Base-by-base conservation (phyloP, 495 filamentous ascomycete genomes). In the Pseudoneurospora amorphoporcata region DNA sequence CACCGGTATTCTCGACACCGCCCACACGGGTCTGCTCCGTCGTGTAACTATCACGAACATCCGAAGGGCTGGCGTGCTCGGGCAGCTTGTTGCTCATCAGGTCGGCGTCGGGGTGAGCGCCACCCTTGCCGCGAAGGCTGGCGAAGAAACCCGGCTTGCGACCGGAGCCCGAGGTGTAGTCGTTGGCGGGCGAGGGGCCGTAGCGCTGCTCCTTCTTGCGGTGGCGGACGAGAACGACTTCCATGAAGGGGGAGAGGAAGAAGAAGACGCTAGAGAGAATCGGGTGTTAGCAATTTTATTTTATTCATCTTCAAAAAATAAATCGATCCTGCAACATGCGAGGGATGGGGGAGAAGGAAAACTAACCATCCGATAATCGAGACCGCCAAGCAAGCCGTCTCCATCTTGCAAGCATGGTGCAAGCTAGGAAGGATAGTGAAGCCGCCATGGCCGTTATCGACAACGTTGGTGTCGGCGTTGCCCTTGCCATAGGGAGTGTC, bases 151-250 rank as follows among this genome's bases (percentile, higher is more conserved):
- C 76, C 58, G 77, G 76, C 4, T 79, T 38, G 38, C 68, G 68
- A 12, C 79, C 78, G 12, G 80, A 78, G 42, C 82, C 79, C 38
- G 82, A 85, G 73, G 85, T 85, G 70, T 82, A 88, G 70, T 92
- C 93, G 88, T 23, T 95, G 69, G 87, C 84, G 8, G 92, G 92
- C 73, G 88, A 87, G 35, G 93, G 92, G 43, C 92, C 92, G 83
- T 90, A 93, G 69, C 90, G 88, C 81, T 91, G 91, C 83, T 95
- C 92, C 77, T 90, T 90, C 77, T 89, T 87, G 82, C 91, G 91
- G 79, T 92, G 84, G 72, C 90, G 90, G 76, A 87, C 86, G 17
- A 93, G 85, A 23, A 86, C 80, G 71, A 90, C 69, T 77, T 93
- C 90, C 74, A 91, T 81, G 68, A 88, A 75, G 75, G 88, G 87